Conservation (phyloP, 768 basidiomycete species). For the Suillus clintonianus region DNA sequence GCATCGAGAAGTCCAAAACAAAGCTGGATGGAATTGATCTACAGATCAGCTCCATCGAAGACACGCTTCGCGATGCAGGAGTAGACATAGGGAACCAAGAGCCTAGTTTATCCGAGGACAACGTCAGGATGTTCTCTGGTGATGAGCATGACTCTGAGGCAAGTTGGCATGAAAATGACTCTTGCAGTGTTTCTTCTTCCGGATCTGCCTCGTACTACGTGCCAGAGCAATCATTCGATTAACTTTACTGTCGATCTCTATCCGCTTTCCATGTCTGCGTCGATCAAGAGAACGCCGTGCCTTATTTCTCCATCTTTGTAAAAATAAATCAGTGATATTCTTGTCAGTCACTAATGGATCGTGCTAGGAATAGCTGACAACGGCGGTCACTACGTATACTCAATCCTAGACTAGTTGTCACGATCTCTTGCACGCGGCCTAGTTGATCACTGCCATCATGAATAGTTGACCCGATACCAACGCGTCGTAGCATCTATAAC, state of each 20-base stretch:
- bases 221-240: background rate
- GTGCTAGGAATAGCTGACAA: too few species aligned
- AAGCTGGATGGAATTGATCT: background rate
- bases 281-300: background rate
- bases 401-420: too few species aligned
- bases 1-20: background rate
- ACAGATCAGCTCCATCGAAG: background rate
- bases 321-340: too few species aligned
- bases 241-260: background rate
- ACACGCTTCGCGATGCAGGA: background rate
- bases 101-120: background rate
- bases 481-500: too few species aligned
- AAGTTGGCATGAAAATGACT: background rate
- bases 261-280: background rate
- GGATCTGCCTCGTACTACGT: background rate
- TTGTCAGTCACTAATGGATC: too few species aligned
- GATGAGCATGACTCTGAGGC: background rate
- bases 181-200: background rate
- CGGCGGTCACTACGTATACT: too few species aligned
- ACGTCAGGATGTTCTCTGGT: background rate
- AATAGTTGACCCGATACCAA: too few species aligned
- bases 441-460: too few species aligned
- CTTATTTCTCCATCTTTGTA: background rate
- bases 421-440: too few species aligned
- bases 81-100: conserved; percentile 1